These are phyloP conservation scores for Ceratorhiza oryzae-sativae DNA, from an alignment of 1,284 basidiomycete species.

Conservation along the genomic window DNA sequence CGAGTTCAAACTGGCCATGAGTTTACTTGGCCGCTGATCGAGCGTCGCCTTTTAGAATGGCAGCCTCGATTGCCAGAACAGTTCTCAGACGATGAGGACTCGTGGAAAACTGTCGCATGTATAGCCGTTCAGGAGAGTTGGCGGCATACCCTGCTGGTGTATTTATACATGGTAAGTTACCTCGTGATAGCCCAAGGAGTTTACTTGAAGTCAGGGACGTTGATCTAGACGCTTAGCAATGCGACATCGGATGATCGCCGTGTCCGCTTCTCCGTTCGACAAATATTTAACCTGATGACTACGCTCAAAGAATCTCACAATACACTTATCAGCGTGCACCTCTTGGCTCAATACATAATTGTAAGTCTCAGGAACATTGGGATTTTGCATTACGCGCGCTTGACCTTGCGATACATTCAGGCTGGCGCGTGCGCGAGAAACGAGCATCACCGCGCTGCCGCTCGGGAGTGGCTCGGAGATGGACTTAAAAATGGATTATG, in stretches of 20 bases:
- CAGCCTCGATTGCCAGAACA: neutral
- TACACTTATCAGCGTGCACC: neutral
- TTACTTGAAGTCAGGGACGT: too few relatives aligned
- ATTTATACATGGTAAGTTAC: constrained; percentile 28
- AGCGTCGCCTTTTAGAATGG: neutral
- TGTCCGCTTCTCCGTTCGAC: constrained; percentile 1
- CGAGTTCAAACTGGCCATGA: neutral
- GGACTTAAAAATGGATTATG: neutral
- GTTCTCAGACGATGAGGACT: neutral
- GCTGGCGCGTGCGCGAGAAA: constrained; percentile 11
- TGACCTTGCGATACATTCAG: neutral
- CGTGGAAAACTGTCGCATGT: neutral
- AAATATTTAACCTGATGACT: constrained; percentile 11
- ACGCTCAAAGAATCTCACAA: neutral
- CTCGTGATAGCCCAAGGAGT: neutral
- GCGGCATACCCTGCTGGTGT: constrained; percentile 13
- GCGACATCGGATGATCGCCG: constrained; percentile 9
- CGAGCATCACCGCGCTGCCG: constrained; percentile 2
- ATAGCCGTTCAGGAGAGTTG: constrained; percentile 22
- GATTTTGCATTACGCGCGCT: neutral
- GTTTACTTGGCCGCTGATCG: too few relatives aligned
- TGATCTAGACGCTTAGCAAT: neutral
- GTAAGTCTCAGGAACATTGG: constrained; percentile 3
- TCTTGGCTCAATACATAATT: constrained; percentile 9
- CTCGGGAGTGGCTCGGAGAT: neutral